phyloP scores from a whole-genome alignment of 768 basidiomycete genomes.

The Royoungia palumana region DNA sequence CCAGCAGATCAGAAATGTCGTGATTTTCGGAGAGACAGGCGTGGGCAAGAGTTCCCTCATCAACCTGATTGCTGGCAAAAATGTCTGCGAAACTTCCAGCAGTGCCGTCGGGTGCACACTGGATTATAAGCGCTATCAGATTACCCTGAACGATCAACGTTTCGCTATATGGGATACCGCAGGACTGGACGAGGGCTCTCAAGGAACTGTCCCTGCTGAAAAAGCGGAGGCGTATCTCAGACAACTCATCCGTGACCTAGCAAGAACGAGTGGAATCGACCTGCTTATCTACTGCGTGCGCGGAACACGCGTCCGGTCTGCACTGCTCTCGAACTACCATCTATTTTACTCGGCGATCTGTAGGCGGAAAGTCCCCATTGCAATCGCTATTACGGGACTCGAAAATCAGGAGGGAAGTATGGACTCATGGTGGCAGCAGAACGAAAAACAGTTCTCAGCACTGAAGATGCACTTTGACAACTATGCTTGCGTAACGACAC shows the following conservation, averaged over 20 bases:
- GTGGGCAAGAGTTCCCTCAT: conserved; percentile 44
- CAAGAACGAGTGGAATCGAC: conserved; percentile 34
- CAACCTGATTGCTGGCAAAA: conserved; percentile 35
- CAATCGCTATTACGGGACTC: conserved; percentile 41
- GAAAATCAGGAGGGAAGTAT: conserved; percentile 34
- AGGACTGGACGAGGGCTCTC: conserved; percentile 29
- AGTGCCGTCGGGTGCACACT: conserved; percentile 37
- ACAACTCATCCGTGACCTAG: conserved; percentile 34
- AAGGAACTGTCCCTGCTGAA: conserved; percentile 28
- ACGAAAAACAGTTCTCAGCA: conserved; percentile 20
- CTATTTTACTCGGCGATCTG: conserved; percentile 41
- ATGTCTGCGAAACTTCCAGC: conserved; percentile 29
- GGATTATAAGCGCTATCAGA: conserved; percentile 19
- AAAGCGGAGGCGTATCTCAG: conserved; percentile 31
- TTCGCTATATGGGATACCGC: conserved; percentile 35
- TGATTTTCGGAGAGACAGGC: conserved; percentile 44
- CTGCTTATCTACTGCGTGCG: conserved; percentile 42
- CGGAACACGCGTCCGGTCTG: conserved; percentile 35
- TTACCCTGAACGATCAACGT: conserved; percentile 15
- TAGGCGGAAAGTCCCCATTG: conserved; percentile 36
- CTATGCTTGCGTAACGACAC: conserved; percentile 35
- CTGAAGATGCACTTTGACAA: conserved; percentile 26
- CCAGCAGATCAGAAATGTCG: conserved; percentile 30
- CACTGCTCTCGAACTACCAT: conserved; percentile 37
- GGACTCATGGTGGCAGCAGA: conserved; percentile 33